Conservation (phyloP, 2,329 filamentous ascomycete species). For the Leptographium wingfieldii region DNA sequence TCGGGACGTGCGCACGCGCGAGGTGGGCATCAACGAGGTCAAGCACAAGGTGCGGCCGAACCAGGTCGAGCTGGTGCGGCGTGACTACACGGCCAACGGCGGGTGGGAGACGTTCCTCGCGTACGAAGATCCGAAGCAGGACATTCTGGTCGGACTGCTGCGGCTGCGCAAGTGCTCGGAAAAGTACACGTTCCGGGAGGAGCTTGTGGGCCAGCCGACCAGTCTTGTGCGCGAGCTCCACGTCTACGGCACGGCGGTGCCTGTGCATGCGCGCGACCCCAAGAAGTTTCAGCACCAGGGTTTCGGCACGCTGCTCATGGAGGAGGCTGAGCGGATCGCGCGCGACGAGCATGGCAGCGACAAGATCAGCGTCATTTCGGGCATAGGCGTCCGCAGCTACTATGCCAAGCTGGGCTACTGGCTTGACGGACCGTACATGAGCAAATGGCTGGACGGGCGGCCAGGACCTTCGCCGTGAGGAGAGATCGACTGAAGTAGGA, state of each 20-base stretch:
- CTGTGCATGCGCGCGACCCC: constrained; percentile 86
- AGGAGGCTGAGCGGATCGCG: constrained; percentile 92
- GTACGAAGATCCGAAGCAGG: constrained; percentile 96
- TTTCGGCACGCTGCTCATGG: constrained; percentile 92
- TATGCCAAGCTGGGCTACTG: constrained; percentile 88
- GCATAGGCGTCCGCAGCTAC: constrained; percentile 89
- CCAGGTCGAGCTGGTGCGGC: constrained; percentile 85
- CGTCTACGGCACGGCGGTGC: constrained; percentile 95
- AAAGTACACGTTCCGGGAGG: constrained; percentile 83
- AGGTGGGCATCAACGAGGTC: constrained; percentile 97
- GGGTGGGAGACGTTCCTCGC: constrained; percentile 98
- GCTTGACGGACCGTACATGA: constrained; percentile 82
- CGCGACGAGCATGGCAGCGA: constrained; percentile 84
- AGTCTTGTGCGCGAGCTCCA: constrained; percentile 90
- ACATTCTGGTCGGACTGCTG: constrained; percentile 86
- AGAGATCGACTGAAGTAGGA: background rate
- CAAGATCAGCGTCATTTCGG: constrained; percentile 97
- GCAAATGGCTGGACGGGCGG: constrained; percentile 47
- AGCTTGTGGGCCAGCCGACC: constrained; percentile 74
- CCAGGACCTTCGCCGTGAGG: background rate
- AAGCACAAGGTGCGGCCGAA: constrained; percentile 97
- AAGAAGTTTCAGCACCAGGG: constrained; percentile 98
- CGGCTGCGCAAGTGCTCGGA: constrained; percentile 81
- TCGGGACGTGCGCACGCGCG: constrained; percentile 87
- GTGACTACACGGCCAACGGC: constrained; percentile 89